Conservation (phyloP, 352 stramenopile species). For the Phytophthora pseudosyringae region DNA sequence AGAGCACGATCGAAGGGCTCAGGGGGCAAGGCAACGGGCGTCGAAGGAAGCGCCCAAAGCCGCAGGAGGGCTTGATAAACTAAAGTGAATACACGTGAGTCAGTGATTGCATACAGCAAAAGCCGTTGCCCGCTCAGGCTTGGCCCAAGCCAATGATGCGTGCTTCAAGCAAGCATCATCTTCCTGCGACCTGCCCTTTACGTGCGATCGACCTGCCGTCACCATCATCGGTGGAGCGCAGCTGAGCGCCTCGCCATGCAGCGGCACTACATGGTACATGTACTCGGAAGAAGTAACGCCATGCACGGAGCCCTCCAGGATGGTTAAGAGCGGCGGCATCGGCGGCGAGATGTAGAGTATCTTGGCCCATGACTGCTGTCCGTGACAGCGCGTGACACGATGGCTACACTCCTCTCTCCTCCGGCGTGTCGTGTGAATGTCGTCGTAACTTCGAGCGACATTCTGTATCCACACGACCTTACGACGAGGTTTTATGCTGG, state of each 20-base stretch:
- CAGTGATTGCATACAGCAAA: constrained; percentile 20
- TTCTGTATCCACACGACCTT: constrained; percentile 15
- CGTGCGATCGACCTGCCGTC: not conserved
- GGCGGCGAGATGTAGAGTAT: not conserved
- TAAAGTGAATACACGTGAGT: constrained; percentile 26
- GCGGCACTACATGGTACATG: not conserved
- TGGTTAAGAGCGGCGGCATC: too few relatives aligned
- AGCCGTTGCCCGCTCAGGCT: too few relatives aligned
- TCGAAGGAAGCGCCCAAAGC: constrained; percentile 22
- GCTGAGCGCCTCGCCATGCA: not conserved
- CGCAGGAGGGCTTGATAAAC: constrained; percentile 18
- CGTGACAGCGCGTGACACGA: constrained; percentile 12
- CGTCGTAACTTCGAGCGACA: constrained; percentile 16
- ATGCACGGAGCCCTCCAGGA: not conserved
- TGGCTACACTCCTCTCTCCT: constrained; percentile 18
- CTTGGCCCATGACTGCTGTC: not conserved
- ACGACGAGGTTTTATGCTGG: constrained; percentile 21
- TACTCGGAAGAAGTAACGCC: constrained; percentile 1
- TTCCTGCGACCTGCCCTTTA: constrained; percentile 9
- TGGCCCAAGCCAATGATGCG: too few relatives aligned
- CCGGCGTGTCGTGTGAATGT: constrained; percentile 22
- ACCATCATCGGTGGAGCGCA: not conserved
- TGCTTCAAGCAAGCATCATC: constrained; percentile 1
- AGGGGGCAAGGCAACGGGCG: constrained; percentile 11
- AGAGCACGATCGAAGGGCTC: constrained; percentile 36